These are phyloP conservation scores for Mucor piriformis DNA, from an alignment of 371 early-diverging fungal species.

Conservation along the genomic window DNA sequence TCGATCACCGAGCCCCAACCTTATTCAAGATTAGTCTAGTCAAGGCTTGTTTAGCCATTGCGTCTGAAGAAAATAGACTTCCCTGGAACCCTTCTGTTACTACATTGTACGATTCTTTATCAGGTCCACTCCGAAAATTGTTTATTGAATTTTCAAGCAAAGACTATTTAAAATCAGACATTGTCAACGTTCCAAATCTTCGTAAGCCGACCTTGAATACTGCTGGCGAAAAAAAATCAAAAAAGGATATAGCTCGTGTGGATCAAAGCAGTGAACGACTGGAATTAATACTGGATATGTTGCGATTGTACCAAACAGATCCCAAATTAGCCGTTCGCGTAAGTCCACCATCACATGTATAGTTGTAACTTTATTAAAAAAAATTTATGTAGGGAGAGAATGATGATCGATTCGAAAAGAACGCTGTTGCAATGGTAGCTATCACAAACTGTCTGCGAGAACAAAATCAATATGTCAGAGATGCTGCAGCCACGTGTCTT, in stretches of 20 bases:
- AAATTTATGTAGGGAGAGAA: slow-evolving; percentile 33
- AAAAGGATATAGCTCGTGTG: slow-evolving; percentile 41
- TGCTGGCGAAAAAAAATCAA: slow-evolving; percentile 42
- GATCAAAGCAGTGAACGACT: slow-evolving; percentile 62
- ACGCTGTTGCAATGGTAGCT: slow-evolving; percentile 63
- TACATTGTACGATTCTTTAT: slow-evolving; percentile 66
- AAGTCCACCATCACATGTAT: slow-evolving; percentile 26
- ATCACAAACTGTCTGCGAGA: slow-evolving; percentile 75
- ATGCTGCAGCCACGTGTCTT: slow-evolving; percentile 73
- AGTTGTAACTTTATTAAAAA: background rate
- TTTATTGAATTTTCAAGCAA: slow-evolving; percentile 64
- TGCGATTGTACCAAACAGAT: slow-evolving; percentile 75
- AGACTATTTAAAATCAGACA: slow-evolving; percentile 40
- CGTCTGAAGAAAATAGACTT: slow-evolving; percentile 67
- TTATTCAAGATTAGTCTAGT: slow-evolving; percentile 77
- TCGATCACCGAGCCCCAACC: slow-evolving; percentile 68
- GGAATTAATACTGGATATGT: slow-evolving; percentile 74
- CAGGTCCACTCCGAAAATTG: slow-evolving; percentile 67
- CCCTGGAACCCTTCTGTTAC: slow-evolving; percentile 81
- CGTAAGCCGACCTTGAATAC: slow-evolving; percentile 27
- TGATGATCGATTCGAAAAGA: slow-evolving; percentile 60
- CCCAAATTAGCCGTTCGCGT: slow-evolving; percentile 74
- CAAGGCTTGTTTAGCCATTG: slow-evolving; percentile 74
- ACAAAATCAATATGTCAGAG: slow-evolving; percentile 61
- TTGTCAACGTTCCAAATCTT: slow-evolving; percentile 11